Evolutionary conservation across 768 basidiomycete species (phyloP).

Genomic region (Coprinopsis sp.): DNA sequence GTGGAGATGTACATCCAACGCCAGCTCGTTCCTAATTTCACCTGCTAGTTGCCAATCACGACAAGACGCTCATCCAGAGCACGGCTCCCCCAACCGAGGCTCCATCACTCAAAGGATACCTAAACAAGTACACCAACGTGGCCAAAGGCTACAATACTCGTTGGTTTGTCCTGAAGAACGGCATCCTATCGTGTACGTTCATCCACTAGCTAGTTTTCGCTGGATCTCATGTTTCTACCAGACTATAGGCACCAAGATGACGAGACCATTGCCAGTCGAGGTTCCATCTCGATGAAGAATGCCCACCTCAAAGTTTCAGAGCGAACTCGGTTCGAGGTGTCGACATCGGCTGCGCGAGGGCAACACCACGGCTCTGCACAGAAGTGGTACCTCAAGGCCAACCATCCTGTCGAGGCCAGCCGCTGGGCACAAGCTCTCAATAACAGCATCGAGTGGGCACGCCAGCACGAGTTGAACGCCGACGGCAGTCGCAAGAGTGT

Average conservation of each 20-base stretch:
- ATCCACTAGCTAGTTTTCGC: conserved; percentile 8
- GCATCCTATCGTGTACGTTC: conserved; percentile 72
- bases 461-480: not conserved
- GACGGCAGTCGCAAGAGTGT: not conserved
- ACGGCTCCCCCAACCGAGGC: conserved; percentile 43
- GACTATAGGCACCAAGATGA: conserved; percentile 90
- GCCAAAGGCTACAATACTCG: conserved; percentile 83
- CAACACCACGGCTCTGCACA: conserved; percentile 41
- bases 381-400: conserved; percentile 81
- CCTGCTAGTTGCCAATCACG: conserved; percentile 70
- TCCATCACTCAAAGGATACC: conserved; percentile 65
- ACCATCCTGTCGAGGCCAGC: conserved; percentile 83
- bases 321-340: conserved; percentile 76
- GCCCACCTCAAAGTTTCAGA: conserved; percentile 65
- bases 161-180: conserved; percentile 90
- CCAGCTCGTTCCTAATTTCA: not conserved
- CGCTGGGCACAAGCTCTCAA: conserved; percentile 79
- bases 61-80: conserved; percentile 59
- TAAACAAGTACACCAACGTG: conserved; percentile 94
- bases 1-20: conserved; percentile 20
- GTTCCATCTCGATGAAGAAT: conserved; percentile 82
- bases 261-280: conserved; percentile 78
- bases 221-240: conserved; percentile 19
- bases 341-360: conserved; percentile 36
- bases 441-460: conserved; percentile 63